Base-by-base conservation (phyloP, 768 basidiomycete species). In the Boletellus sp. region DNA sequence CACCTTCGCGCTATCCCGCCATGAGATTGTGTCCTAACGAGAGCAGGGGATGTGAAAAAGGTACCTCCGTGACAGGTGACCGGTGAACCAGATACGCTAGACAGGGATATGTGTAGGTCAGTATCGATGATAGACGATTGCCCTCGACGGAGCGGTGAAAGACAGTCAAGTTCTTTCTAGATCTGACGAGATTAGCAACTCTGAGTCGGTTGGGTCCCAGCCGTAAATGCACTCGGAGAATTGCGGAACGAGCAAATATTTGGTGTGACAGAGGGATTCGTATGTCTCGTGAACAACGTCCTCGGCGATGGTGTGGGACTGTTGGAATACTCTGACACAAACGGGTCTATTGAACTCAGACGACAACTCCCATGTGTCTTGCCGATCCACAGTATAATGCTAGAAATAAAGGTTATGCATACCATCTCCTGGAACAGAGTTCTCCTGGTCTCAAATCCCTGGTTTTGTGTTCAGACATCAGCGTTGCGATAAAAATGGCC, bases 181-280 rank as follows among this genome's bases (percentile, higher is more conserved):
- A 51, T 28, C 17, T 35, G 22, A 19, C 31, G 2, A n/a, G 54
- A 52, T 22, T 20, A 48, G 1, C 35, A 6, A 13, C 52, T 45
- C 38, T 23, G 39, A 12, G 40, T 32, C 4, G 41, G 0, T 2
- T 38, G 28, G 1, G 8, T n/a, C 12, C 42, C 22, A 3, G 31
- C 26, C 4, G 47, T 47, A 20, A 42, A 50, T 6, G 52, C 62
- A 13, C 54, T 48, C 1, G 51, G 15, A 56, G 57, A 22, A 62
- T 51, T 3, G 54, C 45, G 8, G 56, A 42, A 17, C 59, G 56
- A 15, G 15, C 13, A 39, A 37, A 17, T 1, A n/a, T n/a, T n/a
- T n/a, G 51, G 50, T 13, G 47, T 26, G 9, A 63, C 20, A 24
- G 42, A 4, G 3, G 23, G 4, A 12, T 22, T 37, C 22, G 19